Evolutionary conservation across 2,329 filamentous ascomycete species (phyloP).

Genomic region (Geosmithia morbida): DNA sequence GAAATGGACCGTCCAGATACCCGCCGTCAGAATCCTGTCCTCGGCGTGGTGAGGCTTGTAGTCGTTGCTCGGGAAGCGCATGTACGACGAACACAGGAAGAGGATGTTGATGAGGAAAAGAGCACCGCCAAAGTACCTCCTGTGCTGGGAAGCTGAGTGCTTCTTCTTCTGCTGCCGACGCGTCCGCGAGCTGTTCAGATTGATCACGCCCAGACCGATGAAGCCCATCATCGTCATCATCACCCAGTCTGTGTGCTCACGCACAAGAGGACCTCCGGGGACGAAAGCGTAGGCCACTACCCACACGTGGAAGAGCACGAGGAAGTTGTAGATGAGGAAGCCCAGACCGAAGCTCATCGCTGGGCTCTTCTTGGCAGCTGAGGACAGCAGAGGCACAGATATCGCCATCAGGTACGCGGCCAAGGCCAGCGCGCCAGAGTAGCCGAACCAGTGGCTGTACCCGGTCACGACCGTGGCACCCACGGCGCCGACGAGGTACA

Average conservation of each 20-base stretch:
- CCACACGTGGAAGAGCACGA: conserved; percentile 98
- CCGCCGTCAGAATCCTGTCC: conserved; percentile 77
- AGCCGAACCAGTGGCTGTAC: conserved; percentile 75
- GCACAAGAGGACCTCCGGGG: conserved; percentile 79
- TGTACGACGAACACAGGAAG: conserved; percentile 67
- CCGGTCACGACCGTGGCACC: conserved; percentile 68
- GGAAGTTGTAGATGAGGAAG: conserved; percentile 82
- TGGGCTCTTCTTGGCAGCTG: conserved; percentile 63
- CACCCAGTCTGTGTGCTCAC: conserved; percentile 92
- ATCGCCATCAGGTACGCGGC: conserved; percentile 73
- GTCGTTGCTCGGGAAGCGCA: conserved; percentile 85
- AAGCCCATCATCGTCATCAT: conserved; percentile 76
- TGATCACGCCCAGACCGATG: conserved; percentile 75
- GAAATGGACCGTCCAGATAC: conserved; percentile 99
- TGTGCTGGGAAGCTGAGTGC: conserved; percentile 23
- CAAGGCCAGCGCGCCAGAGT: conserved; percentile 64
- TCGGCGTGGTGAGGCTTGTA: conserved; percentile 82
- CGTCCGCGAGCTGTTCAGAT: conserved; percentile 39
- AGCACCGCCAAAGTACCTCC: conserved; percentile 38
- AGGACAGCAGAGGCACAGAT: conserved; percentile 58
- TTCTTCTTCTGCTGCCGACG: conserved; percentile 17
- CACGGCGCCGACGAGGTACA: conserved; percentile 62
- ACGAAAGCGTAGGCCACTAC: conserved; percentile 97
- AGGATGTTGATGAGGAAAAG: conserved; percentile 67
- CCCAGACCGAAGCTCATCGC: conserved; percentile 74